Evolutionary conservation across 208 protist genomes (phyloP).

Genomic region (Trypanosoma mega): DNA sequence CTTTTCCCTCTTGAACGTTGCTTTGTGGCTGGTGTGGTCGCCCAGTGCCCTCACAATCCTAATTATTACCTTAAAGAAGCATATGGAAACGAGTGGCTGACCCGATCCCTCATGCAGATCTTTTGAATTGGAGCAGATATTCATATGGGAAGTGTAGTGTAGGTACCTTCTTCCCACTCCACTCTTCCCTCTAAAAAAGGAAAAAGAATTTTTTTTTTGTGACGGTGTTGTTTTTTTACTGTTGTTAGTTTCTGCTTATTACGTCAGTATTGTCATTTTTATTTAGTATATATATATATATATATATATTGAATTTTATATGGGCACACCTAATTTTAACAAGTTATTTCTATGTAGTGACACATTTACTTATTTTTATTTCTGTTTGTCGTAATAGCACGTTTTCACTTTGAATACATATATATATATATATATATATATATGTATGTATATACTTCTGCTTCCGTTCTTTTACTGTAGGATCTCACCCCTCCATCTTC

Average conservation of each 20-base stretch:
- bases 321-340: no score
- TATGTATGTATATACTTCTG: not conserved
- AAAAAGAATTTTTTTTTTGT: no score
- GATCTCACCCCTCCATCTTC: no score
- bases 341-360: no score
- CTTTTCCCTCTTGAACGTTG: slow-evolving; percentile 67
- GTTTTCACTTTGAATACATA: no score
- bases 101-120: slow-evolving; percentile 51
- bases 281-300: not conserved
- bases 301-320: no score
- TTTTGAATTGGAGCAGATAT: slow-evolving; percentile 32
- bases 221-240: not conserved
- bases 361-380: no score
- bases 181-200: no score
- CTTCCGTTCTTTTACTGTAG: not conserved
- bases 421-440: no score
- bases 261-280: not conserved
- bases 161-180: not conserved
- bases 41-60: slow-evolving; percentile 63
- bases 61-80: slow-evolving; percentile 62
- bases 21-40: slow-evolving; percentile 44
- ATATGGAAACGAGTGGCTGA: slow-evolving; percentile 74
- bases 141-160: not conserved
- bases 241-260: not conserved
- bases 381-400: no score